Percentiles rank a stretch among this genome's conserved stretches.
These are phyloP conservation scores for Physcomitrium patens DNA, from an alignment of 225 moss, liverwort and hornwort species.

Conservation along the genomic window DNA sequence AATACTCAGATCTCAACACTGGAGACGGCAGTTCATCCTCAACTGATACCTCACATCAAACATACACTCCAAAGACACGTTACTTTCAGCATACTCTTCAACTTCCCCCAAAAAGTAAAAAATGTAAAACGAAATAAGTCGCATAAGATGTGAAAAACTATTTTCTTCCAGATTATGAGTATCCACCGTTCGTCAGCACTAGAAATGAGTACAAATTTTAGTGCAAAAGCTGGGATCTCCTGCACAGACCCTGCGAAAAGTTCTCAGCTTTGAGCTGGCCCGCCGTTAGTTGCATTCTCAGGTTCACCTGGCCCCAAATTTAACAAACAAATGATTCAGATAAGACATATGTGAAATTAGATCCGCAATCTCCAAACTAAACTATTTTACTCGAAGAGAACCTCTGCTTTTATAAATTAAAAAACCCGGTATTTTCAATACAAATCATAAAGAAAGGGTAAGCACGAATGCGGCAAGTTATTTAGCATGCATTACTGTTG, in stretches of 20 bases:
- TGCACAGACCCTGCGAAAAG: neutral
- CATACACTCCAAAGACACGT: conserved; percentile 26
- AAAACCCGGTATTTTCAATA: neutral
- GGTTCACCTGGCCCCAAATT: conserved; percentile 37
- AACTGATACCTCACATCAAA: conserved; percentile 28
- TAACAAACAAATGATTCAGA: conserved; percentile 14
- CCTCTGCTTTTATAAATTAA: neutral
- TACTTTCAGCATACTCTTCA: conserved; percentile 29
- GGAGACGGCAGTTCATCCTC: conserved; percentile 27
- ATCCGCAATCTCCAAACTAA: neutral
- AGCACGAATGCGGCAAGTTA: neutral
- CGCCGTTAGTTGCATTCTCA: conserved; percentile 29
- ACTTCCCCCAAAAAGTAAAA: neutral
- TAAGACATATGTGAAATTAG: neutral
- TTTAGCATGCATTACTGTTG: conserved; percentile 1
- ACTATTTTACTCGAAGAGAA: neutral
- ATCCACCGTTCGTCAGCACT: conserved; percentile 38
- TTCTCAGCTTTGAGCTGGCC: conserved; percentile 35
- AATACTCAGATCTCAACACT: conserved; percentile 23
- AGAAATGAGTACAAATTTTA: conserved; percentile 23
- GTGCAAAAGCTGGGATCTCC: conserved; percentile 29
- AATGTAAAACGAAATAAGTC: conserved; percentile 19
- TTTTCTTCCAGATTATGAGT: conserved; percentile 43
- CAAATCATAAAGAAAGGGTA: neutral
- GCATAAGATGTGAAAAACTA: conserved; percentile 30